Base-by-base conservation (phyloP, 352 stramenopile species). In the Phytophthora agathidicida region DNA sequence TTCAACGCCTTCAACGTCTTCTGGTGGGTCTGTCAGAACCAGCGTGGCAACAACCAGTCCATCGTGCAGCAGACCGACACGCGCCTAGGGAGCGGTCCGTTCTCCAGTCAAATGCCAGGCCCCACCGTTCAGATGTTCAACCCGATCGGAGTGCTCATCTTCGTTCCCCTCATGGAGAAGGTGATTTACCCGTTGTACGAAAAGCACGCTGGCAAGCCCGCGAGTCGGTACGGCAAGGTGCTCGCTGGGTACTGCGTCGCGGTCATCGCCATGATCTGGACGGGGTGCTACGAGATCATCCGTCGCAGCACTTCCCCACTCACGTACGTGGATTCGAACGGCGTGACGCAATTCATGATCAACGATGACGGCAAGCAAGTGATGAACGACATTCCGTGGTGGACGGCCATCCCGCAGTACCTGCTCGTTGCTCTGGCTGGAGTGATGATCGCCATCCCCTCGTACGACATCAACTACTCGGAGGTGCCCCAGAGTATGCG, bases 61-160 rank as follows among this genome's bases (percentile, higher is more conserved):
- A 89, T 89, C 60, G 75, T 78, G 1, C 76, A 89, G 56, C 79
- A 89, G 54, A 81, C 66, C 20, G 79, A 89, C 43, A 60, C 80
- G 30, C 79, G 79, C 22, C 68, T 79, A 36, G 68, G 53, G 33
- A 70, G 49, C 20, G 68, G 51, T 0, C 52, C 52, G 1, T 57
- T 80, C 43, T 63, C 71, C 37, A 64, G 27, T 13, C 74, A 88
- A 49, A 68, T 88, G 26, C 66, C 77, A 7, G 77, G 74, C 5
- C 65, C 77, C 20, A 80, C 73, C 11, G 59, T 85, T 9, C 72
- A 77, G 30, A 67, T 83, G 38, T 83, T 80, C 37, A 74, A 86
- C 42, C 75, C 71, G 0, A 50, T 81, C 11, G 57, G 47, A 4
- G 69, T 77, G 14, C 32, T 84, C 5, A 48, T 84, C 11, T 63